Evolutionary conservation across 805 yeast genomes (phyloP).

Genomic region (Torulaspora indica): DNA sequence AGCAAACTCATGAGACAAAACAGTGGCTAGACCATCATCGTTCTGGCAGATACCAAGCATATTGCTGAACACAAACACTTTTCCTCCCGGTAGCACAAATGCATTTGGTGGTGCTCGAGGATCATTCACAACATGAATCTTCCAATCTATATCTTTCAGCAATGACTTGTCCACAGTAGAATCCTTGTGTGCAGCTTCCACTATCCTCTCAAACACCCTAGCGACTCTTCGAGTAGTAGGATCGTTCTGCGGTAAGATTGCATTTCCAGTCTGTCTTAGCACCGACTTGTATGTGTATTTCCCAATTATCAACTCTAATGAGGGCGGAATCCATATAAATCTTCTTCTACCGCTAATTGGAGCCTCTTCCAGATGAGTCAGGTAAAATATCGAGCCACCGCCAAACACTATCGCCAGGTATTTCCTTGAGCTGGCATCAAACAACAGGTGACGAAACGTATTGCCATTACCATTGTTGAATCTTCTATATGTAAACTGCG

Average conservation of each 20-base stretch:
- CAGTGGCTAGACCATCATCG: constrained; percentile 94
- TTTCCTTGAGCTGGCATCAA: constrained; percentile 33
- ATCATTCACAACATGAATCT: constrained; percentile 70
- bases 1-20: constrained; percentile 86
- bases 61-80: constrained; percentile 81
- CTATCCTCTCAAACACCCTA: constrained; percentile 58
- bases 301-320: constrained; percentile 61
- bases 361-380: constrained; percentile 64
- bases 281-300: constrained; percentile 59
- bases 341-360: constrained; percentile 74
- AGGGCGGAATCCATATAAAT: constrained; percentile 64
- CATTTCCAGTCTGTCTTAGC: constrained; percentile 46
- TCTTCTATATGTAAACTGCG: constrained; percentile 19
- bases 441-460: constrained; percentile 13
- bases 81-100: constrained; percentile 92
- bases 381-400: constrained; percentile 38
- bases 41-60: constrained; percentile 72
- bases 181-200: constrained; percentile 50
- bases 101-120: constrained; percentile 87
- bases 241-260: constrained; percentile 57
- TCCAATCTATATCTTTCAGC: constrained; percentile 51
- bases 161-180: constrained; percentile 34
- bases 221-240: constrained; percentile 56
- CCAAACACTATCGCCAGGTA: constrained; percentile 36
- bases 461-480: constrained; percentile 19